phyloP scores from a whole-genome alignment of 805 yeast species.

The Jamesozyma spencerorum region DNA sequence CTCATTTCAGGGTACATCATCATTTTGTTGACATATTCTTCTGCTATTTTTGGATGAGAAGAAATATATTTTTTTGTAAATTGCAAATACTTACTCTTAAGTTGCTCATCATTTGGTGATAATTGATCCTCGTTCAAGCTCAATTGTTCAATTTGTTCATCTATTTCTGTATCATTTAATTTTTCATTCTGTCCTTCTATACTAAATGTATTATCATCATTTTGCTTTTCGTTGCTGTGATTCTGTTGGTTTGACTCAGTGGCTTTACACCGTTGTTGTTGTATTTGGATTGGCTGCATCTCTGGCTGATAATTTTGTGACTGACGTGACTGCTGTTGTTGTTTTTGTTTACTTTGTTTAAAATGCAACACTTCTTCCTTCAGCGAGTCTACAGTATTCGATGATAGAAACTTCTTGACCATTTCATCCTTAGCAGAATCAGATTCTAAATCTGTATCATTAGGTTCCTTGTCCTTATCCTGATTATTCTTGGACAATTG shows the following conservation, averaged over 20 bases:
- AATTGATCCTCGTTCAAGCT: conserved; percentile 11
- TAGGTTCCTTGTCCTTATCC: background rate
- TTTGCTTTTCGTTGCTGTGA: background rate
- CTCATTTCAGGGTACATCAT: conserved; percentile 37
- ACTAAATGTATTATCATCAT: background rate
- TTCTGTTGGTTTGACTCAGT: background rate
- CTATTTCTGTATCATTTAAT: background rate
- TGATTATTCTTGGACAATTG: conserved; percentile 18
- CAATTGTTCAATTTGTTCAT: background rate
- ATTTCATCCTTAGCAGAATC: conserved; percentile 17
- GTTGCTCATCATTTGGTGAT: conserved; percentile 9
- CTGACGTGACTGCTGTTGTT: conserved; percentile 4
- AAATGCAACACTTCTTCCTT: conserved; percentile 29
- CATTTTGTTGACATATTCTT: conserved; percentile 27
- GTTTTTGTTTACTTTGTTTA: conserved; percentile 24
- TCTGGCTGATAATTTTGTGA: background rate
- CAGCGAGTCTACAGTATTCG: conserved; percentile 19
- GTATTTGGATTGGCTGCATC: too few relatives aligned
- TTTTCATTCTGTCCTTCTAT: background rate
- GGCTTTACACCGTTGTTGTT: too few relatives aligned
- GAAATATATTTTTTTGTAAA: conserved; percentile 28
- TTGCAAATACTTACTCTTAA: conserved; percentile 19
- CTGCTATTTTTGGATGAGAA: conserved; percentile 28
- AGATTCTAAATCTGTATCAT: background rate
- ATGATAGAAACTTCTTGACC: conserved; percentile 18